These are phyloP conservation scores for Trypanosoma grayi DNA, from an alignment of 208 protist species.

Conservation along the genomic window DNA sequence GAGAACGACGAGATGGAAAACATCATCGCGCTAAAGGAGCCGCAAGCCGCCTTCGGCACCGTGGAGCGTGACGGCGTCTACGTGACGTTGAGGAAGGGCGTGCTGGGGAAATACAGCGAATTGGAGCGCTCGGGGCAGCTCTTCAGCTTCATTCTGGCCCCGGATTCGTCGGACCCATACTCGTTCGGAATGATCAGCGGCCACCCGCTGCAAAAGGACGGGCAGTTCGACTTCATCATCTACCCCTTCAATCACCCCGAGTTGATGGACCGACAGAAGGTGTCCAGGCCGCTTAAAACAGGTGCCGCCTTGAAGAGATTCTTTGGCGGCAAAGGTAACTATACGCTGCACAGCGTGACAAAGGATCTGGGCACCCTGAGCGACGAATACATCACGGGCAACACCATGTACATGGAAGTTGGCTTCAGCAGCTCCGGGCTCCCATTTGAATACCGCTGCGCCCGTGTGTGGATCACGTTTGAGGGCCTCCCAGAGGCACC, in stretches of 20 bases:
- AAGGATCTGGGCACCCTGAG: conserved; percentile 28
- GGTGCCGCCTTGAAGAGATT: neutral
- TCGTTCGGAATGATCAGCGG: neutral
- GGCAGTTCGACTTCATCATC: conserved; percentile 18
- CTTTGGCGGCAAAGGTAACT: conserved; percentile 29
- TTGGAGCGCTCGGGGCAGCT: neutral
- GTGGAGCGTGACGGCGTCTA: conserved; percentile 5
- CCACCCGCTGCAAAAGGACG: conserved; percentile 11
- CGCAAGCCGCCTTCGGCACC: neutral
- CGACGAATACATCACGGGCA: conserved; percentile 36
- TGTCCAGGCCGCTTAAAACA: conserved; percentile 2
- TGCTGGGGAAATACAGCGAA: neutral
- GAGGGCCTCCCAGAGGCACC: conserved; percentile 24
- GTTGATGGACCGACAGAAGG: conserved; percentile 9
- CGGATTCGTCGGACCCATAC: conserved; percentile 1
- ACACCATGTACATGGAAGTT: conserved; percentile 55
- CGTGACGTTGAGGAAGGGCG: neutral
- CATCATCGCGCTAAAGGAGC: neutral
- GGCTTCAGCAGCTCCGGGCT: conserved; percentile 27
- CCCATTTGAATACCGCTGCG: conserved; percentile 25
- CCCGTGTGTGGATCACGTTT: conserved; percentile 48
- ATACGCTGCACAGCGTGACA: conserved; percentile 22
- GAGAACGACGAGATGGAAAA: conserved; percentile 15
- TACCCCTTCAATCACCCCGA: conserved; percentile 12
- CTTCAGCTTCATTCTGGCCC: conserved; percentile 9